Percentiles rank a stretch among this genome's conserved stretches.
Evolutionary conservation across 768 basidiomycete species (phyloP).

Genomic region (Nidularia sp.): DNA sequence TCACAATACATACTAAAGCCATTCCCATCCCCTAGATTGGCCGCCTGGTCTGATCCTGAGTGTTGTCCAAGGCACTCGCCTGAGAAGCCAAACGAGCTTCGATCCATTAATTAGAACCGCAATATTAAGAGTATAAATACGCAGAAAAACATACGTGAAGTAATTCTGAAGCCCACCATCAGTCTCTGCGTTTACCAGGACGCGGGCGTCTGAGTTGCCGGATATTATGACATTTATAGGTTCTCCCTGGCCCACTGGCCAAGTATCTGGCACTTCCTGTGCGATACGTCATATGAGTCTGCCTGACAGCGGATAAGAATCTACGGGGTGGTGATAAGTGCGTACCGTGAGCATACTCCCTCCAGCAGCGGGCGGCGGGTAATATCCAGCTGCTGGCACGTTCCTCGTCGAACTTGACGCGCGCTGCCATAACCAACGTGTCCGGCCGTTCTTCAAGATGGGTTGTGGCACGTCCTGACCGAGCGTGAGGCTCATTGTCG

Average conservation of each 20-base stretch:
- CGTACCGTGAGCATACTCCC: constrained; percentile 74
- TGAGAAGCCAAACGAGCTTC: constrained; percentile 67
- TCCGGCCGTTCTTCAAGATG: not conserved
- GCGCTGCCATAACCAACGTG: constrained; percentile 2
- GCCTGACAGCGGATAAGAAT: not conserved
- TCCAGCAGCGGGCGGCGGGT: constrained; percentile 48
- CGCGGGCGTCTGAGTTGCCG: constrained; percentile 64
- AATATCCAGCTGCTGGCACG: constrained; percentile 56
- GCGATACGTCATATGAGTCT: not conserved
- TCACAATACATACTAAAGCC: constrained; percentile 50
- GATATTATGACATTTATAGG: constrained; percentile 83
- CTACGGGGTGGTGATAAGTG: constrained; percentile 5
- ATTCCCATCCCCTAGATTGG: constrained; percentile 81
- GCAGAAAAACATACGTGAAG: constrained; percentile 54
- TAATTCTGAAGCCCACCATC: constrained; percentile 82
- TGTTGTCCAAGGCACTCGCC: constrained; percentile 85
- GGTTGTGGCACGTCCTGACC: constrained; percentile 1
- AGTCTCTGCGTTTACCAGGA: constrained; percentile 54
- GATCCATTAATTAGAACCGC: not conserved
- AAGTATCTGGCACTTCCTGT: constrained; percentile 54
- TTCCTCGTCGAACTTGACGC: constrained; percentile 15
- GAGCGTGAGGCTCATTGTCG: constrained; percentile 11
- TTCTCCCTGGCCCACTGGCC: constrained; percentile 74
- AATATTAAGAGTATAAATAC: not conserved
- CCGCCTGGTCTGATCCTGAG: constrained; percentile 60